Base-by-base conservation (phyloP, 2,329 filamentous ascomycete species). In the Neofusicoccum kwambonambiense region DNA sequence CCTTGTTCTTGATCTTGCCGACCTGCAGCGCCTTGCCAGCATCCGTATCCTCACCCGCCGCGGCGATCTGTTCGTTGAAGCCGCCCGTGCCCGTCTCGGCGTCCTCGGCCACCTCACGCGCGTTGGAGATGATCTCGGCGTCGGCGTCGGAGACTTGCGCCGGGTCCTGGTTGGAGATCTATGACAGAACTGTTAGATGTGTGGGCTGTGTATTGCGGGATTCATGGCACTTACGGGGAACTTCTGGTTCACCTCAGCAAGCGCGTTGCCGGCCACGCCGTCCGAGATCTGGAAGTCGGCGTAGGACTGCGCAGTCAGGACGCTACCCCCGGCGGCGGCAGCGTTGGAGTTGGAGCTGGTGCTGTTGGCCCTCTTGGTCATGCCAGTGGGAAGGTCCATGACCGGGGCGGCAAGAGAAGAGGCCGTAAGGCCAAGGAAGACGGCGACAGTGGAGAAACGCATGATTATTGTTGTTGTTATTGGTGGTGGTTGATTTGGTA, bases 1-100 rank as follows among this genome's bases (percentile, higher is more conserved):
- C 83, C 78, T 86, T 86, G 78, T 86, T 87, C 80, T 86, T 86
- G 70, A 81, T 86, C 77, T 86, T 86, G 69, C 84, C 84, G 58
- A 78, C 78, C 75, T 84, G 77, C 15, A 86, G 77, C 11, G 82
- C 81, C 44, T 77, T 80, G 0, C 77, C 80, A n/a, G 22, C 34
- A 15, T 31, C 42, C 2, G 77, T 74, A 19, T 75, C 76, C 34
- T 74, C 78, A 31, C 56, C 56, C 8, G 83, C 83, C 3, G 79
- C 80, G 12, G 74, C 78, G 66, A 85, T 82, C 44, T 83, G 81
- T 15, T 82, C 79, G 75, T 87, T 85, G 77, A 86, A 87, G 44
- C 58, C 58, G 22, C 58, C 58, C 0, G 77, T 77, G 8, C 79
- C 76, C 1, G 75, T 79, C 75, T 87, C 85, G n/a, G 85, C 84